These are phyloP conservation scores for Dillenia suffruticosa DNA, from an alignment of 164 flowering plant species.

Conservation along the genomic window DNA sequence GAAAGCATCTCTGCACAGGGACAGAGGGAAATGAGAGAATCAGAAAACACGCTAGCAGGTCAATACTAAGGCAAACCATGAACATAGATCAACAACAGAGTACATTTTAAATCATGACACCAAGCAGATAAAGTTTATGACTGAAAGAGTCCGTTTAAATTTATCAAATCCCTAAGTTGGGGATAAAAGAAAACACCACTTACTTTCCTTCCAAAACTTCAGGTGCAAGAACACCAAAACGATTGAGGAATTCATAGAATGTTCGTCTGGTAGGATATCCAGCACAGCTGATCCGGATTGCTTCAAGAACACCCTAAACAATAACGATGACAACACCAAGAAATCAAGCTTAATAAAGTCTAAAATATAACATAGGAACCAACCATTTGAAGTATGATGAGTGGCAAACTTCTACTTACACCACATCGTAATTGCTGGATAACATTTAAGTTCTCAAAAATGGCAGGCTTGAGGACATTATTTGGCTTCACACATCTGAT, in stretches of 20 bases:
- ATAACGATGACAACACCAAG: too few relatives aligned
- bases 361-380: background rate
- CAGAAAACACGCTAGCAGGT: too few relatives aligned
- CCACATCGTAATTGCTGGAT: slow-evolving; percentile 98
- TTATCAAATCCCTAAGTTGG: background rate
- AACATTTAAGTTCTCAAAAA: slow-evolving; percentile 85
- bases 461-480: slow-evolving; percentile 88
- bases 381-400: background rate
- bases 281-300: slow-evolving; percentile 98
- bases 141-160: background rate
- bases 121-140: too few relatives aligned
- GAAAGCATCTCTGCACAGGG: background rate
- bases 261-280: slow-evolving; percentile 97
- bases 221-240: slow-evolving; percentile 96
- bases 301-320: slow-evolving; percentile 96
- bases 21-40: too few relatives aligned
- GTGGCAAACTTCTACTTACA: slow-evolving; percentile 48
- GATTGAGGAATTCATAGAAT: slow-evolving; percentile 89
- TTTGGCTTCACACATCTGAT: slow-evolving; percentile 99
- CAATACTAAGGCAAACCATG: too few relatives aligned
- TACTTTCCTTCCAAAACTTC: slow-evolving; percentile 94
- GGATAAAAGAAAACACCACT: slow-evolving; percentile 15
- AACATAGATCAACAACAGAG: too few relatives aligned
- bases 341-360: too few relatives aligned
- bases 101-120: too few relatives aligned